Evolutionary conservation across 352 stramenopile genomes (phyloP), one percentile per base, ranked within the genome.

Genomic region (Globisporangium lucens): DNA sequence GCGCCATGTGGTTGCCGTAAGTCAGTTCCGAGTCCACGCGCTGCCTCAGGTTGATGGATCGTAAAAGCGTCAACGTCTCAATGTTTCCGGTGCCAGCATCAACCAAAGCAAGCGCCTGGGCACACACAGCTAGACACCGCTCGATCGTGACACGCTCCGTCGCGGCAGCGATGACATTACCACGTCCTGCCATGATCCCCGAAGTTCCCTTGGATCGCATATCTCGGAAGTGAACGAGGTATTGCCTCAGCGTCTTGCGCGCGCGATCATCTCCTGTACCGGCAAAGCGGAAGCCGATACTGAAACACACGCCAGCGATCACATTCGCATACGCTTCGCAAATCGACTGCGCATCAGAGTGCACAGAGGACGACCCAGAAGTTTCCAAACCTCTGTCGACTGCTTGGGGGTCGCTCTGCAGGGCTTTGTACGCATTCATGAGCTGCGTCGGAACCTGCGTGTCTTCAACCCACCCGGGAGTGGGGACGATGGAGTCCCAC

Each of bases 1-100:
- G 84, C 15, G 90, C 85, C 94, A 99, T 98, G 78, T 99, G 97
- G 41, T 94, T 97, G 8, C 98, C 98, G 65, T 99, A 99, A 12
- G 87, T 95, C 41, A 98, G 88, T 57, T 91, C 83, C 3, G 74
- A 65, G 49, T 96, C 86, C 4, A 90, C 80, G n/a, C 83, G 83
- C 68, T 94, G 87, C 2, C 87, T 80, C 56, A 96, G 59, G 33
- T 89, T 92, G 64, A 94, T 71, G 2, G 87, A 89, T 13, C 97
- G 96, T 47, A 99, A 80, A 3, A 99, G 56, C 38, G 89, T 79
- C 29, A 99, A 77, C 9, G 91, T 96, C 70, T 98, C 90, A 12
- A 99, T 65, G 71, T 99, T 89, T 8, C 98, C 98, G 17, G 90
- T 98, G 30, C 98, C 98, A 55, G 97, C 93, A 74, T 99, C 97